Evolutionary conservation across 805 yeast genomes (phyloP), one percentile per base, ranked within the genome.

Genomic region (Candida glaebosa): DNA sequence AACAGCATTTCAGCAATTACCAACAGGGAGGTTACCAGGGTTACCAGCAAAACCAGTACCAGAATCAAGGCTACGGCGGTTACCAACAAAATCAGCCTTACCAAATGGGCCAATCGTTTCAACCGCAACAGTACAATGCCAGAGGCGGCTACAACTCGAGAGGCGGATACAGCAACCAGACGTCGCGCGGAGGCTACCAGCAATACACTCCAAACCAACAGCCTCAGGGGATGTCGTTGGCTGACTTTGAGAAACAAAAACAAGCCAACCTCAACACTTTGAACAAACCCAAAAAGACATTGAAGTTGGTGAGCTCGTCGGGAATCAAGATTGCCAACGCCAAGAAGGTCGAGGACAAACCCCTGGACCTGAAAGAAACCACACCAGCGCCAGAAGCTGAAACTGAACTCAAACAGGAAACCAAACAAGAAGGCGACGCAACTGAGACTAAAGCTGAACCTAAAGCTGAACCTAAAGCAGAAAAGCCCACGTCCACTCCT

Each of bases 161-260:
- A 31, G 56, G 53, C 42, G 58, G 50, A 42, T 61, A 60, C 42
- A 63, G 58, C 43, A 51, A 57, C 41, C 45, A 53, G 40, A 51
- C 41, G 53, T 54, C 41, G 50, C 54, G 48, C 41, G 56, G 54
- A 17, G 52, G 56, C n/a, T 47, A 51, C 33, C 46, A 49, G 26
- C 45, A 44, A 43, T 51, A 50, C 50, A 54, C 41, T 49, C 50
- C 52, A 45, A 50, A 53, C 38, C 51, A 47, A 40, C 48, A 52
- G 42, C 53, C 53, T 53, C 54, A 55, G 48, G 58, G 69, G 7
- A 81, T 87, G 87, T 76, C 90, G 31, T 73, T 87, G 53, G 95
- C 88, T 40, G 95, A 87, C 50, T 87, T 80, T 67, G 83, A 85
- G 58, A 82, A 82, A 58, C 86, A 82, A 58, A 76, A 80, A 57